Evolutionary conservation across 257 asterid genomes (phyloP).

Genomic region (Solanum clarkiae): DNA sequence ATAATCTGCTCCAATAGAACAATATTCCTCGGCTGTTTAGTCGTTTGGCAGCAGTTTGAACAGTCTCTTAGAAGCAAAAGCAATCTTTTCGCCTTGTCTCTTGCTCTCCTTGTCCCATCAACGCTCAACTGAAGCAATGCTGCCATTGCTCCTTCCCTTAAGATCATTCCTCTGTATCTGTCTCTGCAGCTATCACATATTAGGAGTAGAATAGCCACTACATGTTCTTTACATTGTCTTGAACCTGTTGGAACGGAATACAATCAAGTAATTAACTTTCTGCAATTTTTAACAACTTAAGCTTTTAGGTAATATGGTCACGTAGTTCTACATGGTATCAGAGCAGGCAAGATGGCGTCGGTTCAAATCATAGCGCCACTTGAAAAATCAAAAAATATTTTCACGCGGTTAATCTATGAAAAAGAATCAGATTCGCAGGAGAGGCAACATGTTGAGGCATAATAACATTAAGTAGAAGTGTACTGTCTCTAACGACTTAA

Average conservation of each 20-base stretch:
- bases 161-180: slow-evolving; percentile 48
- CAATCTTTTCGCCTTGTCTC: slow-evolving; percentile 59
- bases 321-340: background rate
- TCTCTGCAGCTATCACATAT: slow-evolving; percentile 52
- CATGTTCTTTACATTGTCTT: slow-evolving; percentile 47
- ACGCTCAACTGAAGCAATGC: slow-evolving; percentile 71
- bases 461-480: background rate
- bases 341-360: background rate
- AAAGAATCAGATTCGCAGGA: background rate
- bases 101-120: slow-evolving; percentile 47
- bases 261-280: background rate
- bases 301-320: background rate
- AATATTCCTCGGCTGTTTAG: slow-evolving; percentile 21
- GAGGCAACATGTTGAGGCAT: background rate
- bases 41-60: slow-evolving; percentile 17
- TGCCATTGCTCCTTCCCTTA: slow-evolving; percentile 75
- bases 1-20: slow-evolving; percentile 43
- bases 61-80: slow-evolving; percentile 60
- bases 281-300: background rate
- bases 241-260: slow-evolving; percentile 17
- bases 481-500: background rate
- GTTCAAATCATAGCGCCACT: background rate
- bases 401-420: background rate
- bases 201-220: slow-evolving; percentile 36
- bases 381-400: background rate